A percentile compares a stretch with the other conserved stretches of the same genome.
Conservation (phyloP, 805 yeast species). For the Kazachstania africana region DNA sequence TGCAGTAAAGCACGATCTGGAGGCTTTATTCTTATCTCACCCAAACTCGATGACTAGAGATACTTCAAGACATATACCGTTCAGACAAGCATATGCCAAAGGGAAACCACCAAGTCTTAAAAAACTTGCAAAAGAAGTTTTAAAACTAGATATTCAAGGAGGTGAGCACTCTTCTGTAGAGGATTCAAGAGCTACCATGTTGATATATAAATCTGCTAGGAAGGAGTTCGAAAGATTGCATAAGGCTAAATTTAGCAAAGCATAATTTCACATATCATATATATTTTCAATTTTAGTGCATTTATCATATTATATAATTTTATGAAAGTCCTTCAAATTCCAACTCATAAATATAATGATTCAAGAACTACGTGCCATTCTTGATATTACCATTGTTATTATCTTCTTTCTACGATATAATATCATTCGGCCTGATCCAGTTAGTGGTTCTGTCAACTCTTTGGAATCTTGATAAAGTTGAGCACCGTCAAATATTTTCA, state of each 20-base stretch:
- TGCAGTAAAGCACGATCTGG: conserved; percentile 70
- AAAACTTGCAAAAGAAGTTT: conserved; percentile 44
- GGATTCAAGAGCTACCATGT: conserved; percentile 84
- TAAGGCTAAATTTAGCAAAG: conserved; percentile 4
- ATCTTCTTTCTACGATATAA: conserved; percentile 17
- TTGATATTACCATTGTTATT: conserved; percentile 11
- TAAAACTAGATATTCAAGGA: conserved; percentile 52
- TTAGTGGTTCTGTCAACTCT: not conserved
- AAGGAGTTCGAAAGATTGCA: conserved; percentile 44
- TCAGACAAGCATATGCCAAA: conserved; percentile 38
- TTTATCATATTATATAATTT: too few species aligned
- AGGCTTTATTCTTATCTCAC: conserved; percentile 53
- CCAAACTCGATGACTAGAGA: conserved; percentile 58
- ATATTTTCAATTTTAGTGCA: too few species aligned
- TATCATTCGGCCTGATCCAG: conserved; percentile 1
- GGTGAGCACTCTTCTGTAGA: conserved; percentile 81
- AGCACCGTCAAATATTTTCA: conserved; percentile 6
- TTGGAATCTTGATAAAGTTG: too few species aligned
- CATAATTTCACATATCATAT: not conserved
- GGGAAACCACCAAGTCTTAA: conserved; percentile 70
- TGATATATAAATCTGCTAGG: conserved; percentile 53
- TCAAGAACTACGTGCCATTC: conserved; percentile 9
- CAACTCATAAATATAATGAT: not conserved
- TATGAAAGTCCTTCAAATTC: not conserved
- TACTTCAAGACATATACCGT: conserved; percentile 54